Evolutionary conservation across 2,329 filamentous ascomycete genomes (phyloP).

Genomic region (Xylariaceae sp.): DNA sequence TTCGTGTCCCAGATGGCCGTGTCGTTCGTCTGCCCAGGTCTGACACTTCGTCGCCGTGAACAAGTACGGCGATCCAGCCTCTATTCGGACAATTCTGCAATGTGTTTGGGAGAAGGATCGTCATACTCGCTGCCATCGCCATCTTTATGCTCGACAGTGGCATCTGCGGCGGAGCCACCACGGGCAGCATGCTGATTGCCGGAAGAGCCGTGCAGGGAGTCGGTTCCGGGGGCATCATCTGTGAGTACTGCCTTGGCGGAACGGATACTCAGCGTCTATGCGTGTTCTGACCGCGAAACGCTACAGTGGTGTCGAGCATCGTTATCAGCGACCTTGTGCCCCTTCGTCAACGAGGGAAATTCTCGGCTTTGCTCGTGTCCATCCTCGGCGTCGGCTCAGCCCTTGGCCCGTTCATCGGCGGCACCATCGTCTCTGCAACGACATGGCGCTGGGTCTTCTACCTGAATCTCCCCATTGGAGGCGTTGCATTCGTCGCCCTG

Average conservation of each 20-base stretch:
- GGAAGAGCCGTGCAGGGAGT: conserved; percentile 8
- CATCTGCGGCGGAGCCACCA: conserved; percentile 34
- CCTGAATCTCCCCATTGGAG: conserved; percentile 18
- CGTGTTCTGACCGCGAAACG: background rate
- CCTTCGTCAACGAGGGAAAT: conserved; percentile 35
- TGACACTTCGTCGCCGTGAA: background rate
- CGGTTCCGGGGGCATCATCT: conserved; percentile 9
- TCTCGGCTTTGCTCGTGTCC: conserved; percentile 24
- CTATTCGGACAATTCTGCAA: conserved; percentile 35
- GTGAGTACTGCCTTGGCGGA: no score
- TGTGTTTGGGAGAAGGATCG: conserved; percentile 34
- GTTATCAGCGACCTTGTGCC: conserved; percentile 36
- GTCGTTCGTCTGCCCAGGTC: background rate
- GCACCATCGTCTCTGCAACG: conserved; percentile 8
- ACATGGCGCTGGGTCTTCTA: conserved; percentile 34
- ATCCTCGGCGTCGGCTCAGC: conserved; percentile 26
- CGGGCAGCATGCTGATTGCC: conserved; percentile 14
- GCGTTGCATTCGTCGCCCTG: background rate
- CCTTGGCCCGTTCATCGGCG: conserved; percentile 22
- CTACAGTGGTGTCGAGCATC: conserved; percentile 3
- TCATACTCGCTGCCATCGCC: conserved; percentile 31
- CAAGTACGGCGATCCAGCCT: conserved; percentile 3
- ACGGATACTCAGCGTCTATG: conserved; percentile 3
- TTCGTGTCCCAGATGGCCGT: no score
- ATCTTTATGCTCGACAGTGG: conserved; percentile 45